Percentiles rank a stretch among this genome's conserved stretches.
Conservation (phyloP, 768 basidiomycete species). For the Hericium coralloides region DNA sequence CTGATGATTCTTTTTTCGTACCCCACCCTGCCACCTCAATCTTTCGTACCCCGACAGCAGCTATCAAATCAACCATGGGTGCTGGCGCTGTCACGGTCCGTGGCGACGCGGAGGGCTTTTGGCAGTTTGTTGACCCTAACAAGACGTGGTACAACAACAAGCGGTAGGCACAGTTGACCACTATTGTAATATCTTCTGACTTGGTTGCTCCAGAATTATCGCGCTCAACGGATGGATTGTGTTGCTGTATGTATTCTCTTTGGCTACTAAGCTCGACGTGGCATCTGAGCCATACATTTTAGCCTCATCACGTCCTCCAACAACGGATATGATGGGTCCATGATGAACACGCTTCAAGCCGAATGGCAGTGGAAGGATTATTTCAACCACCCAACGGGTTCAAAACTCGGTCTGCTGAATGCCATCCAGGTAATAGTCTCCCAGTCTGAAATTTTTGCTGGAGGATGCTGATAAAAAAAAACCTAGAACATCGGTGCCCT, state of each 20-base stretch:
- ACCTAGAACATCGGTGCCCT: constrained; percentile 54
- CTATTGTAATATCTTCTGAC: no score
- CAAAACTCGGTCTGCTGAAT: constrained; percentile 17
- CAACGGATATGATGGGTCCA: constrained; percentile 68
- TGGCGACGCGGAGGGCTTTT: neutral
- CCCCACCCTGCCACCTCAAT: neutral
- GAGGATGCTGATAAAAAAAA: neutral
- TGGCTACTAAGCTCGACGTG: neutral
- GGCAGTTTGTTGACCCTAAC: neutral
- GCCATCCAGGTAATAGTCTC: constrained; percentile 42
- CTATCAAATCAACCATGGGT: neutral
- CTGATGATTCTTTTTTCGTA: neutral
- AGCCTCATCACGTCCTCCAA: constrained; percentile 71
- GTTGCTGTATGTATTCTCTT: constrained; percentile 38
- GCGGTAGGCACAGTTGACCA: neutral
- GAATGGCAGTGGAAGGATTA: constrained; percentile 53
- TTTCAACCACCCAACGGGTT: constrained; percentile 31
- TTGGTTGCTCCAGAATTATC: neutral
- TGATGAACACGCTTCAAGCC: constrained; percentile 77
- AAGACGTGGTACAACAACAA: constrained; percentile 4
- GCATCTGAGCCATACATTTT: neutral
- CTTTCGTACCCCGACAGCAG: neutral
- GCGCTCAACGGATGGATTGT: constrained; percentile 53
- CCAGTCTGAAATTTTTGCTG: constrained; percentile 46
- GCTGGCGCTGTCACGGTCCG: neutral